Evolutionary conservation across 2,329 filamentous ascomycete species (phyloP), one percentile per base, ranked within the genome.

Genomic region (Catunica adiposa): DNA sequence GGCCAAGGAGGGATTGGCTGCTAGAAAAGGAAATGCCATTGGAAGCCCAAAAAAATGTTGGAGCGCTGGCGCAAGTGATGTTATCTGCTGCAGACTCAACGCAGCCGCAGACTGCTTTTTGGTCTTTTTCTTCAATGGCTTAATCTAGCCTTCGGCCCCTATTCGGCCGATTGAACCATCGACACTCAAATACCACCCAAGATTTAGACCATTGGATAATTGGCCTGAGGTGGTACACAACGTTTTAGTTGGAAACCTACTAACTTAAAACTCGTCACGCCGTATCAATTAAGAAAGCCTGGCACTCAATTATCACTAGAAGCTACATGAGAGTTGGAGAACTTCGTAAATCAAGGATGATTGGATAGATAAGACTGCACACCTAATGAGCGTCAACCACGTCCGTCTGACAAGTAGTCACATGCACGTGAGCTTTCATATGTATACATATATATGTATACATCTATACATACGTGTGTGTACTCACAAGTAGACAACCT

Each of bases 21-120:
- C 53, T 56, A 17, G n/a, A 55, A 60, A 56, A 60, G 55, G 55
- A 53, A 56, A 56, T 53, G 50, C 55, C 38, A 56, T 56, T 56
- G 50, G 50, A 53, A 56, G 29, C 11, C 29, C 29, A 5, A 53
- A 17, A 14, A 25, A 7, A 23, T 23, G 9, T 25, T 23, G 7
- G 20, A 25, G 20, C 17, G 22, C n/a, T 7, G 44, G 20, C 44
- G 20, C 44, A 44, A 44, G 11, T 44, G 7, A n/a, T 17, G 8
- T 44, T 44, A 5, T 5, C 29, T 34, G 29, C 29, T 34, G 29
- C 29, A 34, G 29, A 34, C 29, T 34, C 29, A 34, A 34, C 11
- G n/a, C n/a, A n/a, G n/a, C n/a, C n/a, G n/a, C n/a, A n/a, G n/a
- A 34, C 15, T 14, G 46, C 17, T 22, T 46, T 46, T 46, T 8